Evolutionary conservation across 1,284 basidiomycete genomes (phyloP), one percentile per base, ranked within the genome.

Genomic region (Pseudozyma thailandica): DNA sequence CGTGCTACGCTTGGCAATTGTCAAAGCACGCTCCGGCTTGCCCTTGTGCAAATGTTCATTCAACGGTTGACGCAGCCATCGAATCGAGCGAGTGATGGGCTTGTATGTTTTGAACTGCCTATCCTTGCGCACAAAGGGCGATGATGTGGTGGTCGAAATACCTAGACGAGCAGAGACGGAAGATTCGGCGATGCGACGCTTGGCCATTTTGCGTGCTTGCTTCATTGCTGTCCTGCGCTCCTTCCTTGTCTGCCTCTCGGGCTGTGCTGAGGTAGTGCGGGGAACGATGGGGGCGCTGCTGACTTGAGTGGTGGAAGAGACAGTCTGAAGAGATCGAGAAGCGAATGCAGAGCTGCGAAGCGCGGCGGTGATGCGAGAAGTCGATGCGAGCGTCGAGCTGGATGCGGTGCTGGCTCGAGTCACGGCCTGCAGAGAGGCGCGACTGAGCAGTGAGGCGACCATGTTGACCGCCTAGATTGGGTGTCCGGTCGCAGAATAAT

Each of bases 1-100:
- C 28, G 89, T 91, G 82, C 88, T 90, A 45, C 94, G 88, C 75
- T 91, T 88, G 10, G 95, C 87, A 30, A 91, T 84, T 9, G 95
- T 98, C 48, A 98, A 88, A 16, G 87, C 85, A n/a, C 72, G 89
- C 23, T 94, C 84, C 9, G 95, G 94, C 21, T 89, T 85, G 30
- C 94, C 94, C 71, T 88, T 86, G 85, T 91, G 93, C 39, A 98
- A 82, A 77, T 97, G 93, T 13, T 88, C 87, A 68, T 91, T 90
- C 53, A 93, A 85, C 6, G 92, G 92, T 35, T 90, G 88, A 42
- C 90, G 88, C 52, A 96, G 87, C 84, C 97, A 94, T 42, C 94
- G 92, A 46, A 95, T 88, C 75, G 90, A 80, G 4, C 92, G 92
- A 0, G 92, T 89, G 64, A 93, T 86, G 71, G 93, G 92, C 82